A percentile compares a stretch with the other conserved stretches of the same genome.
These are phyloP conservation scores for Yarrowia sp. DNA, from an alignment of 805 yeast genomes.

Conservation along the genomic window DNA sequence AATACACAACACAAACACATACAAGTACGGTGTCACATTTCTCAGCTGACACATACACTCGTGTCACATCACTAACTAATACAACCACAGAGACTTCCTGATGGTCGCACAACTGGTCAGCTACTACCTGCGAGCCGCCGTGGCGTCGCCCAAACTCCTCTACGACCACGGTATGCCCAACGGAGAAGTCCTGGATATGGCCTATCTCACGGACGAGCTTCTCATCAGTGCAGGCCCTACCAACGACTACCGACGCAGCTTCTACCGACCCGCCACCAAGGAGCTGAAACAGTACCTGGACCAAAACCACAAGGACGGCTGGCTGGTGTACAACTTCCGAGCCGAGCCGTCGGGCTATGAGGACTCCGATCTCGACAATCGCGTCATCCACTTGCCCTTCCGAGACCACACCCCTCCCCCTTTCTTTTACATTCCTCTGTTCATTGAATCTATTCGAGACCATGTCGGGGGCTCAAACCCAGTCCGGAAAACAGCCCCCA, in stretches of 20 bases:
- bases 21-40: neutral
- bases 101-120: conserved; percentile 28
- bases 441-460: conserved; percentile 56
- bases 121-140: conserved; percentile 31
- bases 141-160: conserved; percentile 36
- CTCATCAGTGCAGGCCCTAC: conserved; percentile 83
- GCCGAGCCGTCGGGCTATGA: conserved; percentile 60
- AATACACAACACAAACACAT: no score
- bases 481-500: neutral
- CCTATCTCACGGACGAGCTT: conserved; percentile 68
- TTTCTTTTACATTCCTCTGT: conserved; percentile 56
- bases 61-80: neutral
- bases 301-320: conserved; percentile 57
- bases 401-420: conserved; percentile 83
- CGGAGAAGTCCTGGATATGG: conserved; percentile 59
- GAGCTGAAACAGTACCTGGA: conserved; percentile 61
- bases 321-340: conserved; percentile 80
- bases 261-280: conserved; percentile 60
- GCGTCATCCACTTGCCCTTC: conserved; percentile 61
- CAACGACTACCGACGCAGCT: conserved; percentile 52
- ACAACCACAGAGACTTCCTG: conserved; percentile 34
- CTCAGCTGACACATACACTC: neutral
- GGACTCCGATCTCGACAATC: conserved; percentile 49
- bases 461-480: conserved; percentile 50
- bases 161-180: conserved; percentile 44